Evolutionary conservation across 225 moss, liverwort and hornwort genomes (phyloP).

Genomic region (Pseudoscleropodium purum): DNA sequence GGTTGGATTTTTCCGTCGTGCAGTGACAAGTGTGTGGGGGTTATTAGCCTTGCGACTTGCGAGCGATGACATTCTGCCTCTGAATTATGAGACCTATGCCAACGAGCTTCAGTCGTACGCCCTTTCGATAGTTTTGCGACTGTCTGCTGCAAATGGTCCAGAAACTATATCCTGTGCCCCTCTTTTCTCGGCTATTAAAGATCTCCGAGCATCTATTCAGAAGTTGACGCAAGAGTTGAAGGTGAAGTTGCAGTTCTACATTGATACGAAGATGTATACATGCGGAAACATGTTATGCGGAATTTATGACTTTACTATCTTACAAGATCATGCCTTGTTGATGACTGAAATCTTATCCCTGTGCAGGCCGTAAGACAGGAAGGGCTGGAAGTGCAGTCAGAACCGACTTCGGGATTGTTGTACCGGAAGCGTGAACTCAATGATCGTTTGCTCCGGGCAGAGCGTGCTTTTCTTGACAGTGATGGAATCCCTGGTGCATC

Average conservation of each 20-base stretch:
- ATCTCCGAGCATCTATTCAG: conserved; percentile 14
- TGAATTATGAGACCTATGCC: conserved; percentile 49
- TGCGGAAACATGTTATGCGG: neutral
- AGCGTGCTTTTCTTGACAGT: conserved; percentile 49
- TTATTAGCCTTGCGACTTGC: conserved; percentile 59
- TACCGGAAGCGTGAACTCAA: conserved; percentile 36
- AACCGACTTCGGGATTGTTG: neutral
- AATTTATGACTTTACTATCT: neutral
- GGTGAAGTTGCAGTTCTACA: conserved; percentile 7
- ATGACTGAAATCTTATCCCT: neutral
- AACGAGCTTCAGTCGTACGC: conserved; percentile 32
- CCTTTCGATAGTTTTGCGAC: neutral
- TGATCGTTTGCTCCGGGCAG: conserved; percentile 40
- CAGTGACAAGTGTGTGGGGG: conserved; percentile 77
- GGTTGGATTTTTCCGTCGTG: neutral
- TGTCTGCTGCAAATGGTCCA: neutral
- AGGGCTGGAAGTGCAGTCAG: conserved; percentile 11
- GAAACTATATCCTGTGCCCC: conserved; percentile 14
- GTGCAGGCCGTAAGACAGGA: conserved; percentile 12
- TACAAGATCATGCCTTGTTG: neutral
- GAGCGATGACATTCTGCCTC: conserved; percentile 49
- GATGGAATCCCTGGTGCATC: conserved; percentile 33
- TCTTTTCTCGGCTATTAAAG: conserved; percentile 18
- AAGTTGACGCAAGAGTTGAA: conserved; percentile 15
- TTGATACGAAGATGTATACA: neutral